Conservation (phyloP, 148 eudicot genomes). For the Rhododendron ovatum region DNA sequence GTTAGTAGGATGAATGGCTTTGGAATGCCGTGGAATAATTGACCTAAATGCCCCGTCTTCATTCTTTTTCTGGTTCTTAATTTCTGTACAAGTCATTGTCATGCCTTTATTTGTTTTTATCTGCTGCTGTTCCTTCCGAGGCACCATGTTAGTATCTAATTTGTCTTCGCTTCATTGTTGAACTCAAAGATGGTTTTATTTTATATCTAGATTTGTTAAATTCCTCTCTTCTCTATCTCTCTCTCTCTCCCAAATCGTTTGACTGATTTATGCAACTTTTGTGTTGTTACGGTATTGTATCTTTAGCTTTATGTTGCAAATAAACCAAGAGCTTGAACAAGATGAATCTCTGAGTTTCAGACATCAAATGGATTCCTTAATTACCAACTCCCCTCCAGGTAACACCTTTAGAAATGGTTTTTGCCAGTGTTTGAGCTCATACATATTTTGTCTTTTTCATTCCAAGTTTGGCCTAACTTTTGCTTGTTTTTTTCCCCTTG, state of each 20-base stretch:
- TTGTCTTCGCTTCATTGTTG: background rate
- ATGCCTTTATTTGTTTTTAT: background rate
- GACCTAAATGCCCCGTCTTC: background rate
- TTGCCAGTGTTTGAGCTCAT: background rate
- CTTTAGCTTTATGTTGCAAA: conserved; percentile 61
- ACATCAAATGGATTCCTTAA: conserved; percentile 53
- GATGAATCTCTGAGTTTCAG: conserved; percentile 61
- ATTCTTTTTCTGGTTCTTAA: background rate
- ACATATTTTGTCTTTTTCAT: background rate
- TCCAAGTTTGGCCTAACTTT: background rate
- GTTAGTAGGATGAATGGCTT: background rate
- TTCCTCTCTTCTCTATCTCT: background rate
- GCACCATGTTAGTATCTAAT: background rate
- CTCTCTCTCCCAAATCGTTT: no score
- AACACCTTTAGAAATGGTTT: conserved; percentile 8
- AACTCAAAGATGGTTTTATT: background rate
- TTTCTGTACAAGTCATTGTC: background rate
- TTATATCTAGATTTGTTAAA: background rate
- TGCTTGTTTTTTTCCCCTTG: background rate
- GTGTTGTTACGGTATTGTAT: background rate
- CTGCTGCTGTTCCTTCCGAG: background rate
- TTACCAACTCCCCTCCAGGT: conserved; percentile 82
- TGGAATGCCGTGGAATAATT: background rate
- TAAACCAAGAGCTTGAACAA: conserved; percentile 70
- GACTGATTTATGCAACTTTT: background rate